Conservation (phyloP, 208 protist genomes). For the Histomonas meleagridis region DNA sequence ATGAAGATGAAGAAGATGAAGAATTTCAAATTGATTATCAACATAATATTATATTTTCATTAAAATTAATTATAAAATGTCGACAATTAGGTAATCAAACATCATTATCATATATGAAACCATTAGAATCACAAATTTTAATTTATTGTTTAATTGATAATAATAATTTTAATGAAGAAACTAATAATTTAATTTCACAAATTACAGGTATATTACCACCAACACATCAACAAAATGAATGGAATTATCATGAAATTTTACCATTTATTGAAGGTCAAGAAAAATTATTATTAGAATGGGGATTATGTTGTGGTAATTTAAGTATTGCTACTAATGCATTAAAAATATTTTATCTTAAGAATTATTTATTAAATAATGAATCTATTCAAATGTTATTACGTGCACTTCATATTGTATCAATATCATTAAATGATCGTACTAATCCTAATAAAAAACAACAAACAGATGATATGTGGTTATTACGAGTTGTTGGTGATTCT, state of each 20-base stretch:
- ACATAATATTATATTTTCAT: background rate
- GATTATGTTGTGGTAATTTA: background rate
- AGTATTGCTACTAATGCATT: background rate
- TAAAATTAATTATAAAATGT: background rate
- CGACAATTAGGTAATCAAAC: no score
- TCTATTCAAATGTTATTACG: background rate
- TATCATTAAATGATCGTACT: background rate
- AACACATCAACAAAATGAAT: background rate
- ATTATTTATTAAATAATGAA: background rate
- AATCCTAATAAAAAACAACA: background rate
- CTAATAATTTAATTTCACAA: background rate
- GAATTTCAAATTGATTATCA: background rate
- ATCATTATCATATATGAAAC: no score
- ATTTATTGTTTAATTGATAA: conserved; percentile 2
- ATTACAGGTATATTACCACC: no score
- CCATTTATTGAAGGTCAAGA: background rate
- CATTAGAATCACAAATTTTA: background rate
- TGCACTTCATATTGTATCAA: background rate
- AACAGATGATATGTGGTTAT: background rate
- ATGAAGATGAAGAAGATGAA: background rate
- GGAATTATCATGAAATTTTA: background rate
- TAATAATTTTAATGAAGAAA: background rate
- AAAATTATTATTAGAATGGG: background rate
- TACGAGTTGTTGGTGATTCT: background rate
- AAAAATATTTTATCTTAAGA: background rate